Conservation (phyloP, 2,329 filamentous ascomycete species). For the Hypoxylon sp. region DNA sequence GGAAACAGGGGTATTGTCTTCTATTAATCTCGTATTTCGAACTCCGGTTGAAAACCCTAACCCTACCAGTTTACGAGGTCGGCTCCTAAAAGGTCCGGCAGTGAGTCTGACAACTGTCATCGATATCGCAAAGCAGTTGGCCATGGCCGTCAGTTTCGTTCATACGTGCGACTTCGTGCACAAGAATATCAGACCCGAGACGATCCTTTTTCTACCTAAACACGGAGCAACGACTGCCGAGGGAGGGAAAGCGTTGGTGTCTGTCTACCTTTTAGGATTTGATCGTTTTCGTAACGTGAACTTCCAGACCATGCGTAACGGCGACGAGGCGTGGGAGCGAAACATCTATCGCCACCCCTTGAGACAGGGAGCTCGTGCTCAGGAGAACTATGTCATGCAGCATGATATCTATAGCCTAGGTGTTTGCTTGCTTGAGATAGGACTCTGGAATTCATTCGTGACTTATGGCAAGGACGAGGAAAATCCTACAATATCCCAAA, state of each 20-base stretch:
- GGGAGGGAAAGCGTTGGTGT: not conserved
- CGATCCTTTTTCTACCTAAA: not conserved
- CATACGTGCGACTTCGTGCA: not conserved
- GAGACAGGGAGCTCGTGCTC: conserved; percentile 16
- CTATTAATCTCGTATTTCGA: too few relatives aligned
- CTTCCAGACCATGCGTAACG: conserved; percentile 1
- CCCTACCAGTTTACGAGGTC: too few relatives aligned
- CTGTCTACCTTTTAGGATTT: not conserved
- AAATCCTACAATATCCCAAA: too few relatives aligned
- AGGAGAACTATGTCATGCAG: conserved; percentile 38
- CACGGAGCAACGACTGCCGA: too few relatives aligned
- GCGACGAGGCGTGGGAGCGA: conserved; percentile 26
- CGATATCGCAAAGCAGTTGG: not conserved
- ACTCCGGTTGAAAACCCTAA: too few relatives aligned
- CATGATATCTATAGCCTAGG: conserved; percentile 64
- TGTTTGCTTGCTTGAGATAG: conserved; percentile 59
- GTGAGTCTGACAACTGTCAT: too few relatives aligned
- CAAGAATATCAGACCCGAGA: not conserved
- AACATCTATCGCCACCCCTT: conserved; percentile 37
- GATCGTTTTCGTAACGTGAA: not conserved
- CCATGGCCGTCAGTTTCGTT: not conserved
- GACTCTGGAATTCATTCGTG: conserved; percentile 51
- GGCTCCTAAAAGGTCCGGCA: too few relatives aligned
- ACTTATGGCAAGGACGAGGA: too few relatives aligned
- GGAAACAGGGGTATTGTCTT: too few relatives aligned